These are phyloP conservation scores for Coniochaeta prunicola DNA, from an alignment of 2,329 filamentous ascomycete genomes.

Conservation along the genomic window DNA sequence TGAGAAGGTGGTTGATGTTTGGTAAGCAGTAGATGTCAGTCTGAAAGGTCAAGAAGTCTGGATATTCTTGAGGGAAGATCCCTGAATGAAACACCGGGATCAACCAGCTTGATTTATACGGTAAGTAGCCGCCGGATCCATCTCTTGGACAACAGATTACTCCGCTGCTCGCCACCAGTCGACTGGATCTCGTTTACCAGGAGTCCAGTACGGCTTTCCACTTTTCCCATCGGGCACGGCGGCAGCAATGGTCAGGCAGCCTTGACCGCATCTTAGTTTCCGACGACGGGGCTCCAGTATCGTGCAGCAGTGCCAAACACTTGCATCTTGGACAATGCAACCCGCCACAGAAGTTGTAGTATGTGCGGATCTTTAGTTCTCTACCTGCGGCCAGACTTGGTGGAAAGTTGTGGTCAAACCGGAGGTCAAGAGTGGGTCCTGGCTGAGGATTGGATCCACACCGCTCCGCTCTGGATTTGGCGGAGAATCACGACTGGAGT, in stretches of 20 bases:
- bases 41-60: not conserved
- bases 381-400: not conserved
- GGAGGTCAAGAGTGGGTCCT: not conserved
- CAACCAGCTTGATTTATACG: not conserved
- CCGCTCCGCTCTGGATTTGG: not conserved
- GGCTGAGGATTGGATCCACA: not conserved
- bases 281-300: not conserved
- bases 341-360: not conserved
- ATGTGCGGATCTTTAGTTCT: not conserved
- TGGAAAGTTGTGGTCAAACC: not conserved
- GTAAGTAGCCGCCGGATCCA: not conserved
- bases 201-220: not conserved
- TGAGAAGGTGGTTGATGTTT: not conserved
- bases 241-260: not conserved
- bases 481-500: not conserved
- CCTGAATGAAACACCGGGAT: not conserved
- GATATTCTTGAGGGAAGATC: not conserved
- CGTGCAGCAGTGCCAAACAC: not conserved
- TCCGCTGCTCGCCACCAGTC: not conserved
- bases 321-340: not conserved
- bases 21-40: not conserved
- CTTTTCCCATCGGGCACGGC: not conserved
- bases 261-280: constrained; percentile 1
- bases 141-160: not conserved
- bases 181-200: not conserved